Evolutionary conservation across 2,329 filamentous ascomycete genomes (phyloP).

Genomic region (Colletotrichum spaethianum): DNA sequence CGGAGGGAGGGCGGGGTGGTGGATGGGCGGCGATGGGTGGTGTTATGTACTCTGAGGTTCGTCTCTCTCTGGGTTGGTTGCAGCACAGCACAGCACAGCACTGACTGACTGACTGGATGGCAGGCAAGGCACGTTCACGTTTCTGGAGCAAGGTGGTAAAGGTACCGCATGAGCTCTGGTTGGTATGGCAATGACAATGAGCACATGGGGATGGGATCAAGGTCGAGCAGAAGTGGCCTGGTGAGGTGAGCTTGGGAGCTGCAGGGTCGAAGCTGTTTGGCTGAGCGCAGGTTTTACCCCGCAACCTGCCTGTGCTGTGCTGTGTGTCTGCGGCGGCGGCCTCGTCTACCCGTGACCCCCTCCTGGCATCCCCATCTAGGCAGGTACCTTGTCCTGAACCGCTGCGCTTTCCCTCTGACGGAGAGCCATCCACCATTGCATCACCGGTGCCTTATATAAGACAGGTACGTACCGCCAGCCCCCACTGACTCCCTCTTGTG

Average conservation of each 20-base stretch:
- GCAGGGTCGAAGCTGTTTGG: constrained; percentile 13
- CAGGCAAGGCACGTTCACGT: constrained; percentile 15
- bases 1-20: constrained; percentile 9
- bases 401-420: background rate
- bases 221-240: constrained; percentile 8
- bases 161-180: constrained; percentile 7
- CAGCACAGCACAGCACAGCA: constrained; percentile 11
- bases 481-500: background rate
- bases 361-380: no score
- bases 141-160: background rate
- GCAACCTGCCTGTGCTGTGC: constrained; percentile 15
- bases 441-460: constrained; percentile 1
- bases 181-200: constrained; percentile 36
- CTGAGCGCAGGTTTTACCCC: constrained; percentile 26
- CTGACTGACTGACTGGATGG: background rate
- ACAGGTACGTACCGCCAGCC: background rate
- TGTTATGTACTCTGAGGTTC: constrained; percentile 26
- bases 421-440: constrained; percentile 8
- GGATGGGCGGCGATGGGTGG: constrained; percentile 13
- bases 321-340: background rate
- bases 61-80: background rate
- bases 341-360: background rate
- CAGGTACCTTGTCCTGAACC: background rate
- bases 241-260: constrained; percentile 3
- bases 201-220: constrained; percentile 25